Evolutionary conservation across 768 basidiomycete species (phyloP), one percentile per base, ranked within the genome.

Genomic region (Suillus placidus): DNA sequence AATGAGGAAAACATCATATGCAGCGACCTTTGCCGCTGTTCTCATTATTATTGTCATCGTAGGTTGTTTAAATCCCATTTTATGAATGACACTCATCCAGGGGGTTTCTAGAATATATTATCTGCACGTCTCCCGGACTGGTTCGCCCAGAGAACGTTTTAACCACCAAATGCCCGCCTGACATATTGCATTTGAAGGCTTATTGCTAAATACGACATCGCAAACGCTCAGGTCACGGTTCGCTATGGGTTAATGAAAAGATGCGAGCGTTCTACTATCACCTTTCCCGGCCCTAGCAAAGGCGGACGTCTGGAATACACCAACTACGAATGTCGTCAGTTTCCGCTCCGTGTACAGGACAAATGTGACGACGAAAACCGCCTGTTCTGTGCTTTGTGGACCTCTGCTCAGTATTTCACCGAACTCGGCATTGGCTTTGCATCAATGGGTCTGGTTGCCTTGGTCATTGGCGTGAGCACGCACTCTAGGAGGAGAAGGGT

Each of bases 1-100:
- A 35, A 90, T 91, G 90, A 82, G 90, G 68, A 91, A 89, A 71
- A 85, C 82, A 0, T 91, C 88, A 1, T 92, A 92, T 68, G 84
- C 83, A 34, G 67, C 90, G 61, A 85, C 90, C 0, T 88, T 91
- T 69, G 68, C 86, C 65, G 84, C 85, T 35, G 85, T 89, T 1
- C 71, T 81, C 4, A 63, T 84, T 16, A 81, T 83, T 6, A 75
- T 89, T 9, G 68, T 82, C 32, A 72, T 91, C 52, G 89, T 90
- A 66, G 68, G 89, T 77, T 8, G 18, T 35, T 55, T 2, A 37
- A 1, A 0, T 47, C 42, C 6, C 49, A 7, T 38, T 43, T 30
- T 54, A n/a, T 3, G 4, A 6, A 26, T 23, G 6, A 32, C 51
- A 57, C 47, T 18, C 37, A 12, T 18, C 54, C 26, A 26, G 32